A percentile compares a stretch with the other conserved stretches of the same genome.
phyloP scores from a whole-genome alignment of 345 rosid species.

The Rhodamnia rubescens region DNA sequence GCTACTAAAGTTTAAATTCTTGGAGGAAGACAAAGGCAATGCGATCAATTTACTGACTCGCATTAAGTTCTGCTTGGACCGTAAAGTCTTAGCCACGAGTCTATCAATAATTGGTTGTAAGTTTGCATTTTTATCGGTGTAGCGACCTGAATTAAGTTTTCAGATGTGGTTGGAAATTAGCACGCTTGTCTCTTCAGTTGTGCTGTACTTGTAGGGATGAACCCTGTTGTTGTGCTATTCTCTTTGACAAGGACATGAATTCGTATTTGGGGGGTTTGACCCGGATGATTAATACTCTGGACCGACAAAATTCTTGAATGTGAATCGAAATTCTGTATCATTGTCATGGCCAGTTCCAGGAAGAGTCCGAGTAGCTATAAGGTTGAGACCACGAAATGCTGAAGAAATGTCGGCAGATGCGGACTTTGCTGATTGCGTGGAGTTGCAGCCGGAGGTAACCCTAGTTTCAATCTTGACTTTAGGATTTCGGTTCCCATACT shows the following conservation, averaged over 20 bases:
- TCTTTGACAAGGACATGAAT: not conserved
- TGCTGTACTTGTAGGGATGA: not conserved
- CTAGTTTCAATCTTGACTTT: not conserved
- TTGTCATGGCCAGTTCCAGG: constrained; percentile 51
- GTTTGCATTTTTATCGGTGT: not conserved
- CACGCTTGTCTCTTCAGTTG: not conserved
- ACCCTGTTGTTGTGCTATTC: not conserved
- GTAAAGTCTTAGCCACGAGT: not conserved
- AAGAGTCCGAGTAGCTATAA: constrained; percentile 92
- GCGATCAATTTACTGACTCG: not conserved
- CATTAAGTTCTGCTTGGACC: not conserved
- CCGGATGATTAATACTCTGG: not conserved
- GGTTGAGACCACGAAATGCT: constrained; percentile 80
- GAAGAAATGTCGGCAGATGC: constrained; percentile 91
- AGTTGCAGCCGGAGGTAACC: constrained; percentile 86
- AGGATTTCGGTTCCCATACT: not conserved
- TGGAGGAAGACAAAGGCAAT: not conserved
- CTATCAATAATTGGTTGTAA: not conserved
- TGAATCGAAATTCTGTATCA: not conserved
- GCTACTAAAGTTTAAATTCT: not conserved
- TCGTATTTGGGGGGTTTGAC: not conserved
- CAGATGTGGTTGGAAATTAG: not conserved
- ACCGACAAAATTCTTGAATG: not conserved
- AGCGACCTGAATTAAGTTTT: not conserved
- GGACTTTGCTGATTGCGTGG: constrained; percentile 97